These are phyloP conservation scores for Canariomyces notabilis DNA, from an alignment of 2,329 filamentous ascomycete species.

Conservation along the genomic window DNA sequence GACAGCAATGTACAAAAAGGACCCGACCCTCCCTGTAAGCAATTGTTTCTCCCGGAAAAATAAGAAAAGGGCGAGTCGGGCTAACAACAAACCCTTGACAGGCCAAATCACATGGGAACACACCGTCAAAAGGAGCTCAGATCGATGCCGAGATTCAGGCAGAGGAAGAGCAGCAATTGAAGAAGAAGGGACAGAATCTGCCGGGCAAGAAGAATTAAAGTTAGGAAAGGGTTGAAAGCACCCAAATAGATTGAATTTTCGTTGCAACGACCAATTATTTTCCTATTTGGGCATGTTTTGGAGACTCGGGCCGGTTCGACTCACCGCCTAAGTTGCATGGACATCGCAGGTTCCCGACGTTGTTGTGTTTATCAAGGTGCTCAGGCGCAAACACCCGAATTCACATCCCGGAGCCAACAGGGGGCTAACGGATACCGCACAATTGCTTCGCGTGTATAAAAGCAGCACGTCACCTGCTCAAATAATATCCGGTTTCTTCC, in stretches of 20 bases:
- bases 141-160: conserved; percentile 63
- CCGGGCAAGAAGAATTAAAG: conserved; percentile 15
- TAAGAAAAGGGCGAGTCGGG: neutral
- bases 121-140: conserved; percentile 67
- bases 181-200: conserved; percentile 46
- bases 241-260: neutral
- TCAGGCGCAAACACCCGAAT: neutral
- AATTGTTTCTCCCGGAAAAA: neutral
- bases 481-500: no score
- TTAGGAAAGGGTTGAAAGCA: neutral
- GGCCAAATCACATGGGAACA: conserved; percentile 65
- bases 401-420: no score
- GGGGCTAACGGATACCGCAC: no score
- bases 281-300: no score
- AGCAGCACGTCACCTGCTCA: no score
- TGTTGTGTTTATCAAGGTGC: conserved; percentile 10
- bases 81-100: conserved; percentile 23
- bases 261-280: no score
- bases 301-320: no score
- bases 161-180: conserved; percentile 62
- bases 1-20: conserved; percentile 45
- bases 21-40: conserved; percentile 55
- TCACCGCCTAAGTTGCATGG: no score
- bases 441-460: no score
- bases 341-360: neutral